Evolutionary conservation across 768 basidiomycete species (phyloP), one percentile per base, ranked within the genome.

Genomic region (Mycena capillaripes): DNA sequence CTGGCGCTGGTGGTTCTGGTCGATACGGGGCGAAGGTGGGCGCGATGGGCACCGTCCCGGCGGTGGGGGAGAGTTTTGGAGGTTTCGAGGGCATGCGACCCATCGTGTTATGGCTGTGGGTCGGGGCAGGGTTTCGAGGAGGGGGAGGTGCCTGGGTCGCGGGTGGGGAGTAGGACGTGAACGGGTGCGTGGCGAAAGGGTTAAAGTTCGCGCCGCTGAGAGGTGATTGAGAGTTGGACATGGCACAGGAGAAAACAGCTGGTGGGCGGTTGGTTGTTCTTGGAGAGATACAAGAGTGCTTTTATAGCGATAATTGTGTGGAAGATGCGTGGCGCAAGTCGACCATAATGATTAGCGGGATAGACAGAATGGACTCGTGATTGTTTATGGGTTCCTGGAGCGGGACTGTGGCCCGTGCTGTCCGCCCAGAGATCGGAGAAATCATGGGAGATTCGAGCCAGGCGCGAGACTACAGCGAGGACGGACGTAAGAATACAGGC

Each of bases 161-260:
- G 23, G 73, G 66, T 7, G 73, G 69, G 23, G 73, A 70, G 32
- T 74, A 74, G 38, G 69, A 71, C 1, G 73, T 74, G 69, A 74
- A 74, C n/a, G 73, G 73, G 34, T 74, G 73, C 6, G 69, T 71
- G 25, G 69, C 73, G 57, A 71, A 68, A 36, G 73, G 73, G 69
- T 74, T 27, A 66, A 74, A 74, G 46, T 72, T 72, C 44, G 66
- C 25, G 27, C 73, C 73, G n/a, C 40, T 71, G 52, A 74, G 69
- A n/a, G 73, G 73, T 17, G 73, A 74, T 11, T 25, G 34, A 23
- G 71, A 53, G 64, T 32, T 48, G 23, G 69, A 58, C 69, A 71
- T 66, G 57, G 19, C 27, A 19, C 27, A 32, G 5, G 42, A 32
- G 44, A 44, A 42, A 64, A 62, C n/a, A 58, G 55, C 32, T 50